Percentiles rank a stretch among this genome's conserved stretches.
phyloP scores from a whole-genome alignment of 2,329 filamentous ascomycete genomes.

The Fonsecaea nubica region DNA sequence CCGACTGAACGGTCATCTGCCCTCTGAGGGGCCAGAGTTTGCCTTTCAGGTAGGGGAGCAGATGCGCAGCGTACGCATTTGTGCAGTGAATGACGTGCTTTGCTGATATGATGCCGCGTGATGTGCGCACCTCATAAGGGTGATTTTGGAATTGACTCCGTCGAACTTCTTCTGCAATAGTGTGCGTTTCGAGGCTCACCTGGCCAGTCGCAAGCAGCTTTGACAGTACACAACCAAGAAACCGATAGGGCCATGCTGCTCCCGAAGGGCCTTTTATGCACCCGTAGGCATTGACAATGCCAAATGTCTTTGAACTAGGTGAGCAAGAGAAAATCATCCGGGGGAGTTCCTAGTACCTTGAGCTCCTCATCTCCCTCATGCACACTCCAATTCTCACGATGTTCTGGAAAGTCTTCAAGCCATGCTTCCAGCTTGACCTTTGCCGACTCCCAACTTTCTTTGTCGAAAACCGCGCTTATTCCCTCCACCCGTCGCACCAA shows the following conservation, averaged over 20 bases:
- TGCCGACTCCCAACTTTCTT: conserved; percentile 28
- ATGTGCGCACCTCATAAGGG: conserved; percentile 46
- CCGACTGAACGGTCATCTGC: conserved; percentile 53
- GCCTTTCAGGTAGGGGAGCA: conserved; percentile 50
- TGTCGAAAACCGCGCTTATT: conserved; percentile 30
- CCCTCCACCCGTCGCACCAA: conserved; percentile 32
- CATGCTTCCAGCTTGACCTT: conserved; percentile 30
- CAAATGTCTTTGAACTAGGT: conserved; percentile 28
- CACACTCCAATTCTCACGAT: conserved; percentile 27
- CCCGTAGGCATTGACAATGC: conserved; percentile 32
- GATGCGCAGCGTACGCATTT: conserved; percentile 51
- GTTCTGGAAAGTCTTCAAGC: conserved; percentile 35
- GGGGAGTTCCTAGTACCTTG: conserved; percentile 34
- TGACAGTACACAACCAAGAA: conserved; percentile 43
- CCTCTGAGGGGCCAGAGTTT: conserved; percentile 50
- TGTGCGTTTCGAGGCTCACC: conserved; percentile 40
- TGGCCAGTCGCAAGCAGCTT: conserved; percentile 26
- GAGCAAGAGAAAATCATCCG: not conserved
- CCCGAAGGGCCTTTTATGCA: conserved; percentile 42
- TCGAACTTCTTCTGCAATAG: conserved; percentile 30
- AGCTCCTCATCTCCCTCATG: conserved; percentile 31
- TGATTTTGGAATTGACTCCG: conserved; percentile 23
- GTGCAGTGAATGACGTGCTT: conserved; percentile 52
- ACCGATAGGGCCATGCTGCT: conserved; percentile 48
- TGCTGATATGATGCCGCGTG: conserved; percentile 47